Percentiles rank a stretch among this genome's conserved stretches.
These are phyloP conservation scores for Linnemannia schmuckeri DNA, from an alignment of 192 early-diverging fungal genomes.

Conservation along the genomic window DNA sequence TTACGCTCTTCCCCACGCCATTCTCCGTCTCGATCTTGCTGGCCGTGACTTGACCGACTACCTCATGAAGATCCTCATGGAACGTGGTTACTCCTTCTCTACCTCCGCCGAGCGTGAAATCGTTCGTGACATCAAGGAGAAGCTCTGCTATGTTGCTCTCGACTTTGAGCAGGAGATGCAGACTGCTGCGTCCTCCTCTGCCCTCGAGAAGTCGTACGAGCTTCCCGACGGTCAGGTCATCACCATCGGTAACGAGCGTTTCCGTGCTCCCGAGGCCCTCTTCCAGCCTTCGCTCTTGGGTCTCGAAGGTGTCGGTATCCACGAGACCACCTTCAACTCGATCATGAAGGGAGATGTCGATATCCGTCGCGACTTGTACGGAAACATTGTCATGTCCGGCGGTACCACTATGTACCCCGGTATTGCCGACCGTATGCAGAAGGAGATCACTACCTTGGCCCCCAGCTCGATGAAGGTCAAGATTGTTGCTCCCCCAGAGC, in stretches of 20 bases:
- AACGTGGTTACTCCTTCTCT: constrained; percentile 96
- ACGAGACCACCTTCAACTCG: constrained; percentile 97
- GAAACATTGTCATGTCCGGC: constrained; percentile 96
- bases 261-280: constrained; percentile 97
- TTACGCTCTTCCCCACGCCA: constrained; percentile 95
- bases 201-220: constrained; percentile 97
- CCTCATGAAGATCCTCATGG: constrained; percentile 93
- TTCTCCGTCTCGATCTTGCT: constrained; percentile 95
- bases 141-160: constrained; percentile 97
- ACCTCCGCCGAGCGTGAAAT: constrained; percentile 98
- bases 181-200: constrained; percentile 91
- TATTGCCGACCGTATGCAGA: constrained; percentile 97
- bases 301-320: constrained; percentile 92
- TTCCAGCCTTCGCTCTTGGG: constrained; percentile 97
- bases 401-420: constrained; percentile 99
- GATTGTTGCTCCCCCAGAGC: constrained; percentile 98
- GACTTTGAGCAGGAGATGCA: constrained; percentile 99
- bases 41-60: constrained; percentile 97
- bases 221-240: constrained; percentile 99
- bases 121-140: constrained; percentile 99
- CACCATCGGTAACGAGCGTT: constrained; percentile 98
- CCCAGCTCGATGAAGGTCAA: constrained; percentile 97
- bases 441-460: constrained; percentile 96
- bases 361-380: constrained; percentile 95
- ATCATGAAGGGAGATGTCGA: constrained; percentile 99